These are phyloP conservation scores for Fraxinus pennsylvanica DNA, from an alignment of 257 asterid genomes.

Conservation along the genomic window DNA sequence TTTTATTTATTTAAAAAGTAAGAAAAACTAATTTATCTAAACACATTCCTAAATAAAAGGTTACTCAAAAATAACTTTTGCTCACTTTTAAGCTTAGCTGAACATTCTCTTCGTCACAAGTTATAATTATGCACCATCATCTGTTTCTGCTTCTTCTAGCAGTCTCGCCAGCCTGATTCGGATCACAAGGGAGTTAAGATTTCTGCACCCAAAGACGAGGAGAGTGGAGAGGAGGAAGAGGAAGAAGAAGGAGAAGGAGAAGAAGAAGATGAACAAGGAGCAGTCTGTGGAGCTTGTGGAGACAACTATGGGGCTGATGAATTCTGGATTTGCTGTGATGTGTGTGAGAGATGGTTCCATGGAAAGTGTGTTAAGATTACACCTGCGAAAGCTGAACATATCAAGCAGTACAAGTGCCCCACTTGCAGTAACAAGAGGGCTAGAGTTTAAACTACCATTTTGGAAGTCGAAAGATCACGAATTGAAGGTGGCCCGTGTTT, in stretches of 20 bases:
- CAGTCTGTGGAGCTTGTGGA: slow-evolving; percentile 18
- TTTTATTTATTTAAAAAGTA: not conserved
- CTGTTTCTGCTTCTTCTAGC: slow-evolving; percentile 7
- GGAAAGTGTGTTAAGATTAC: slow-evolving; percentile 20
- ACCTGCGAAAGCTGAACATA: slow-evolving; percentile 19
- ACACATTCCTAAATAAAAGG: not conserved
- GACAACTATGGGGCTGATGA: slow-evolving; percentile 17
- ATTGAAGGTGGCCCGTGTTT: not conserved
- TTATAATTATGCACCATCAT: not conserved
- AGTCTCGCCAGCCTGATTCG: slow-evolving; percentile 31
- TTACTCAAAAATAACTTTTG: not conserved
- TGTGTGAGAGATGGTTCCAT: slow-evolving; percentile 21
- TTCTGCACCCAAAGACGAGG: slow-evolving; percentile 23
- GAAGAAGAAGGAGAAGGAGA: not conserved
- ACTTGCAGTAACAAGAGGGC: slow-evolving; percentile 9
- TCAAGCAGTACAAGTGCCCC: slow-evolving; percentile 12
- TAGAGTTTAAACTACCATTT: not conserved
- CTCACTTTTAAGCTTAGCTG: not conserved
- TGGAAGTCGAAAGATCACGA: not conserved
- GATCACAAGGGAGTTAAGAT: slow-evolving; percentile 31
- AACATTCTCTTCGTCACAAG: not conserved
- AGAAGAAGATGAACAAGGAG: slow-evolving; percentile 4
- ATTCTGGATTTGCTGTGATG: slow-evolving; percentile 12
- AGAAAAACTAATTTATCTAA: not conserved
- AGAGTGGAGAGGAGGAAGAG: not conserved